Base-by-base conservation (phyloP, 129 eudicot species). In the Heracleum sosnowskyi region DNA sequence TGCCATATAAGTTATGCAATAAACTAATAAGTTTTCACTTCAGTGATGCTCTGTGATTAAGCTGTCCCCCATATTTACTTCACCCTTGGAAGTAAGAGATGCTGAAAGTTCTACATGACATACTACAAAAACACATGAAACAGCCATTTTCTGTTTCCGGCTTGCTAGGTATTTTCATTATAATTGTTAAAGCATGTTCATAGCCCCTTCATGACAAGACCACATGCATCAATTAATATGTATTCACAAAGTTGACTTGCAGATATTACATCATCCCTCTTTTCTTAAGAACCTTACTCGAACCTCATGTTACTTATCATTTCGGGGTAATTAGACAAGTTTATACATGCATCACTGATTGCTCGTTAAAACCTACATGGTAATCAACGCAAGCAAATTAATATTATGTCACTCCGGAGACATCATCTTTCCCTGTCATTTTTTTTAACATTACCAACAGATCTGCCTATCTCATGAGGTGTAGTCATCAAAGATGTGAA, bases 1-100 rank as follows among this genome's bases (percentile, higher is more conserved):
- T 96, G 82, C 44, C 78, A 85, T 44, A 78, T 81, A 83, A 70
- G 81, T 64, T 74, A 79, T 22, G 49, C 44, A 86, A 44, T n/a
- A 10, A 82, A 35, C 33, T 62, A 72, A 42, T 35, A 73, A 28
- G 63, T 74, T 81, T 33, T 55, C 42, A 45, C 34, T n/a, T 26
- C 68, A 10, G 6, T 60, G 63, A 45, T 33, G 40, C 47, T 20
- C 15, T 31, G 66, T 10, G 49, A 28, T 31, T 44, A 11, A 71
- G 31, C 44, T 37, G n/a, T 40, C 26, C 2, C 49, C 46, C 26
- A 10, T 10, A 7, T 20, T 36, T 13, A 45, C 37, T 75, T 46
- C 64, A 18, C 1, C 20, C 31, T 75, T 42, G 17, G 16, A 60
- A 60, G 31, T 57, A 57, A 57, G 12, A 57, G 31, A 57, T 57